Conservation (phyloP, 2,329 filamentous ascomycete species). For the Chaetomiaceae sp. region DNA sequence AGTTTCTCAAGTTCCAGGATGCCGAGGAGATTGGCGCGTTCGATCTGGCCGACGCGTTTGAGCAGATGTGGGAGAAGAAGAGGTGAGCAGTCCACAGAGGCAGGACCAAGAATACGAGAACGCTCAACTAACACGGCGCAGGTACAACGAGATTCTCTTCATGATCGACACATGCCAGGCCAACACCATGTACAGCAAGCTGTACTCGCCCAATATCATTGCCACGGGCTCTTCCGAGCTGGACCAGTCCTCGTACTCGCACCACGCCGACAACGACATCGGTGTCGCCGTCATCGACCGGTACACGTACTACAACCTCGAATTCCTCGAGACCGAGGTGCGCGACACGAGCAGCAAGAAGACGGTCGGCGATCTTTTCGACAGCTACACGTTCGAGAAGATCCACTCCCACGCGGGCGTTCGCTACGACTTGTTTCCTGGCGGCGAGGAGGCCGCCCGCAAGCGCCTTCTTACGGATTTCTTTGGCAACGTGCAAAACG, state of each 20-base stretch:
- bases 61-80: conserved; percentile 99
- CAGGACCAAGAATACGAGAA: no score
- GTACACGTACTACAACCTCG: conserved; percentile 97
- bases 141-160: conserved; percentile 95
- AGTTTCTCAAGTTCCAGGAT: conserved; percentile 98
- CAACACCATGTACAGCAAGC: conserved; percentile 98
- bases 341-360: conserved; percentile 80
- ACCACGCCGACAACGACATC: conserved; percentile 96
- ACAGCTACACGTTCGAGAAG: conserved; percentile 90
- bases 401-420: conserved; percentile 91
- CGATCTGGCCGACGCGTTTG: conserved; percentile 92
- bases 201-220: conserved; percentile 97
- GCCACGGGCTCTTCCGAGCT: conserved; percentile 95
- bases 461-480: conserved; percentile 88
- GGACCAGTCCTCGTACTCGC: conserved; percentile 93
- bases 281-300: conserved; percentile 97
- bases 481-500: conserved; percentile 96
- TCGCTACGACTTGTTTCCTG: conserved; percentile 89
- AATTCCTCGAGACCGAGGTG: conserved; percentile 89
- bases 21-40: conserved; percentile 96
- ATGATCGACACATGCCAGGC: conserved; percentile 99
- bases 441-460: conserved; percentile 70
- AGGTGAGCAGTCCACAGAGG: no score
- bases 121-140: conserved; percentile 27
- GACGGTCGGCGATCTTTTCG: conserved; percentile 88